Percentiles rank a stretch among this genome's conserved stretches.
Evolutionary conservation across 2,329 filamentous ascomycete species (phyloP).

Genomic region (Cercospora citrullina): DNA sequence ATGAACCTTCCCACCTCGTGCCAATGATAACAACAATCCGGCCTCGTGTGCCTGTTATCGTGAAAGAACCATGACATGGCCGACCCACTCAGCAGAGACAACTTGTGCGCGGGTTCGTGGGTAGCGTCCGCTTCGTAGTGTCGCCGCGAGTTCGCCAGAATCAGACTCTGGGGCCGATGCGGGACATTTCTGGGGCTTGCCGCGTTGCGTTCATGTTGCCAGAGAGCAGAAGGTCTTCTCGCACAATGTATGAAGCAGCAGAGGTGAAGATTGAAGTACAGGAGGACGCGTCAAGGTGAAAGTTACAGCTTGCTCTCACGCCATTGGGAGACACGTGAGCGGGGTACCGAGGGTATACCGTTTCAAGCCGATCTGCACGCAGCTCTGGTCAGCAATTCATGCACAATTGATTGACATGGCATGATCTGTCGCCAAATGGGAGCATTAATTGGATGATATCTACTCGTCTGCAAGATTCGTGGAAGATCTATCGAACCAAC

Average conservation of each 20-base stretch:
- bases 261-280: background rate
- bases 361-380: slow-evolving; percentile 6
- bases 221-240: background rate
- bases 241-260: slow-evolving; percentile 1
- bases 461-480: too few relatives aligned
- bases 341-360: slow-evolving; percentile 13
- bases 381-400: background rate
- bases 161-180: slow-evolving; percentile 4
- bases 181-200: slow-evolving; percentile 1
- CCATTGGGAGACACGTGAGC: slow-evolving; percentile 8
- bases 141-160: background rate
- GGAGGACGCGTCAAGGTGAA: slow-evolving; percentile 1
- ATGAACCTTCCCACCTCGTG: background rate
- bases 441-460: background rate
- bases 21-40: background rate
- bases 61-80: background rate
- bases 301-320: background rate
- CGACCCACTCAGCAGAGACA: slow-evolving; percentile 9
- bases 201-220: background rate
- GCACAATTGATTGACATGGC: background rate
- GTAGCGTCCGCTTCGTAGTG: slow-evolving; percentile 8
- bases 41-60: background rate
- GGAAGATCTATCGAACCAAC: too few relatives aligned
- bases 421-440: background rate
- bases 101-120: background rate